Base-by-base conservation (phyloP, 176 grass and related monocot genomes). In the Carex cristatella region DNA sequence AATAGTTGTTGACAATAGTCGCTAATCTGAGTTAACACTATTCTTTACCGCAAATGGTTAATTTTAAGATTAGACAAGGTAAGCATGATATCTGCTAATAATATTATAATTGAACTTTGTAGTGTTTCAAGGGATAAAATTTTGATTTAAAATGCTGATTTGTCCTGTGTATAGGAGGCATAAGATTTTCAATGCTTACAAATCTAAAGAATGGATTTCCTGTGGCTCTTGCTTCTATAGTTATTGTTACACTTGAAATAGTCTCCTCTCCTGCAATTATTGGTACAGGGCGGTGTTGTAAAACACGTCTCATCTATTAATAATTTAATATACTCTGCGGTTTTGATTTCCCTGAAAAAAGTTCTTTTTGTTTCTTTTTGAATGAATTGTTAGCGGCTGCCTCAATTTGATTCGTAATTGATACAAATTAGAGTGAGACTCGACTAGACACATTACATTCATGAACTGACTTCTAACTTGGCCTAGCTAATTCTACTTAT, bases 21-120 rank as follows among this genome's bases (percentile, higher is more conserved):
- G 23, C 23, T 23, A 23, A 23, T 23, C 23, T 23, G 23, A 23
- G 23, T 23, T 23, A 23, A 23, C 23, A 23, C 23, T 23, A 23
- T 23, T 23, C 23, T 23, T 23, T 23, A 23, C 23, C 23, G 23
- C 23, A 23, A 23, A 23, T 23, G 28, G 11, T 6, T 74, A 44
- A 12, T 51, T 51, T 32, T 51, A 79, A 30, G 28, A 79, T 79
- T 79, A 55, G 33, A 83, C 16, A 12, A 83, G 35, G 35, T 0
- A 19, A 8, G 58, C 30, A 64, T 18, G 11, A 56, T 77, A 51
- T 32, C 28, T 56, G 8, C 27, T 28, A 33, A 64, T 40, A 62
- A 65, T 81, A 81, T 44, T 13, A 64, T 81, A 81, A 68, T 51
- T 9, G 9, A 65, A n/a, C 13, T 63, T 81, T 83, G 80, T 49